Evolutionary conservation across 2,329 filamentous ascomycete genomes (phyloP), one percentile per base, ranked within the genome.

Genomic region (Aureobasidium melanogenum): DNA sequence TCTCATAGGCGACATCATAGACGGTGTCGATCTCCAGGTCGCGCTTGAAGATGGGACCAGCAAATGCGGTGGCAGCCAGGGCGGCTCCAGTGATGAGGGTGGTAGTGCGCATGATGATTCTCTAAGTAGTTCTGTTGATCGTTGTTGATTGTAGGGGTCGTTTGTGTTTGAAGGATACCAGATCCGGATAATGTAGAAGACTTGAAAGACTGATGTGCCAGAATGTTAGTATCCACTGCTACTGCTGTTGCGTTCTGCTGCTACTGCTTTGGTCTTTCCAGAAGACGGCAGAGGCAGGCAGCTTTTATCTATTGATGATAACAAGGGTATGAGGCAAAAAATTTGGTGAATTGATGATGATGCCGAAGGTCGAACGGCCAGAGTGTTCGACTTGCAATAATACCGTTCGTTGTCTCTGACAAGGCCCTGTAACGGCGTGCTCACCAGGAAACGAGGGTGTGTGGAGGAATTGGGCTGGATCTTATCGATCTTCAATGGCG

Each of bases 51-150:
- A 68, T 64, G 9, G 74, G 74, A 32, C 70, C 66, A 61, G 73
- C 72, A 52, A 75, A 61, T 48, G 68, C 72, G 61, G 68, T 67
- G 60, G 69, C 72, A 60, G 69, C 73, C 57, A 76, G 68, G 61
- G 71, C 72, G 39, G 71, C 56, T 28, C 56, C 72, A 59, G 71
- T 62, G 63, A 71, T 61, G 54, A 75, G 39, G 43, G 70, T 64
- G 51, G 72, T 71, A 55, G 64, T 63, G 65, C 71, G 73, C 73
- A 75, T 73, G 48, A 67, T 71, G 56, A 57, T 57, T 48, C 41
- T 60, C 36, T 67, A 61, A 57, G 52, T 12, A 57, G 52, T 12
- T 24, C 46, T 57, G 30, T 50, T 67, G 62, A 62, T 66, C 63
- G 44, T 56, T 61, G 65, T 62, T 66, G 64, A 60, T 66, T 55